Percentiles rank a stretch among this genome's conserved stretches.
Evolutionary conservation across 75 land plant genomes (phyloP).

Genomic region (Selaginella tamariscina): DNA sequence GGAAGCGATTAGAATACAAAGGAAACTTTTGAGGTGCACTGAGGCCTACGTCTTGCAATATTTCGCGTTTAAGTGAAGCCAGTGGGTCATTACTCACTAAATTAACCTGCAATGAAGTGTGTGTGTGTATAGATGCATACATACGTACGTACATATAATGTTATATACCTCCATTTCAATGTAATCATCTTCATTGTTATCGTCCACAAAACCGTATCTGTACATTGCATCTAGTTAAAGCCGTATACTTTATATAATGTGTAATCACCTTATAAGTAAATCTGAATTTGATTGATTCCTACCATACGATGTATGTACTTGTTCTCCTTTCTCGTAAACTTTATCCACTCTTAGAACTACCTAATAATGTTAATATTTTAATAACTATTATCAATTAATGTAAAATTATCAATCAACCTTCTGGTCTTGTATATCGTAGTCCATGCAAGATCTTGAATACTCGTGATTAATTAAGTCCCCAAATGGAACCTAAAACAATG

Average conservation of each 20-base stretch:
- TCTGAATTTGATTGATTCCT: conserved; percentile 26
- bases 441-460: conserved; percentile 21
- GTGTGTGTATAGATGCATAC: too few species aligned
- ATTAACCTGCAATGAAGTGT: conserved; percentile 23
- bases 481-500: conserved; percentile 23
- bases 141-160: background rate
- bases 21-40: conserved; percentile 24
- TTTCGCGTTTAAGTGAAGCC: conserved; percentile 20
- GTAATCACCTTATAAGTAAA: conserved; percentile 26
- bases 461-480: conserved; percentile 23
- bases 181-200: conserved; percentile 18
- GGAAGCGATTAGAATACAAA: conserved; percentile 29
- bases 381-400: too few species aligned
- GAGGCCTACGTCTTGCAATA: conserved; percentile 25
- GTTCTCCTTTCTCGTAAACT: conserved; percentile 21
- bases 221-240: too few species aligned
- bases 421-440: conserved; percentile 25
- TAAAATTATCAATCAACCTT: too few species aligned
- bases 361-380: too few species aligned
- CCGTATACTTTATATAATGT: background rate
- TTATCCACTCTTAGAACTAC: conserved; percentile 24
- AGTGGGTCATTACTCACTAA: conserved; percentile 24
- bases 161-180: conserved; percentile 25
- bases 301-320: conserved; percentile 28
- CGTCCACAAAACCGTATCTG: conserved; percentile 35